Evolutionary conservation across 148 eudicot species (phyloP).

Genomic region (Rhododendron griersonianum): DNA sequence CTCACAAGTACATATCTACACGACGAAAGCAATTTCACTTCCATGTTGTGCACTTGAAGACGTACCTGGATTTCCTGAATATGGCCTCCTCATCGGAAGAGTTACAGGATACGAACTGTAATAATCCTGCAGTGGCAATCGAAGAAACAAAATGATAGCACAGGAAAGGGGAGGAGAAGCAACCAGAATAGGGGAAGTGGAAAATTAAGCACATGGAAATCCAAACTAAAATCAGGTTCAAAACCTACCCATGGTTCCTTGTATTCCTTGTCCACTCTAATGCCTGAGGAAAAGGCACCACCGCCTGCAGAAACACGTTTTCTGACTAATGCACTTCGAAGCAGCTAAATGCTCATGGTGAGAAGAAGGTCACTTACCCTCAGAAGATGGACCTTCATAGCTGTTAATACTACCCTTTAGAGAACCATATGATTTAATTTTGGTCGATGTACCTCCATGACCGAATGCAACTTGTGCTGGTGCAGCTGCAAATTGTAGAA

Average conservation of each 20-base stretch:
- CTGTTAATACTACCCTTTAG: slow-evolving; percentile 18
- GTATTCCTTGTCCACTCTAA: slow-evolving; percentile 45
- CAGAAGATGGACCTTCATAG: slow-evolving; percentile 32
- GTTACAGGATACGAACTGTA: slow-evolving; percentile 59
- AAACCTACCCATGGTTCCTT: slow-evolving; percentile 86
- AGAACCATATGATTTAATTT: slow-evolving; percentile 30
- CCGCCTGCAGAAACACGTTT: slow-evolving; percentile 19
- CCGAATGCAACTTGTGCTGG: slow-evolving; percentile 62
- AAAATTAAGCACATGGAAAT: not conserved
- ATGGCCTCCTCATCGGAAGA: slow-evolving; percentile 76
- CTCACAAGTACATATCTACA: not conserved
- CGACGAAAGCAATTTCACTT: not conserved
- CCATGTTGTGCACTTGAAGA: slow-evolving; percentile 3
- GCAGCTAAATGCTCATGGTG: not conserved
- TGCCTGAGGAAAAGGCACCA: slow-evolving; percentile 18
- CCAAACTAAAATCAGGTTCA: not conserved
- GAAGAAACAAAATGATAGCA: not conserved
- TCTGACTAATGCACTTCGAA: not conserved
- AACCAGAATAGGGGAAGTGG: slow-evolving; percentile 1
- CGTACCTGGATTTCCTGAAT: slow-evolving; percentile 86
- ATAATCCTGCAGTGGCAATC: slow-evolving; percentile 49
- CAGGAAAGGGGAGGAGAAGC: not conserved
- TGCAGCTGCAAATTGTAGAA: slow-evolving; percentile 33
- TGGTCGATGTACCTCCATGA: slow-evolving; percentile 32
- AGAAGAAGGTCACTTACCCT: slow-evolving; percentile 20